Conservation (phyloP, 495 filamentous ascomycete genomes). For the Hypoxylon crocopeplum region DNA sequence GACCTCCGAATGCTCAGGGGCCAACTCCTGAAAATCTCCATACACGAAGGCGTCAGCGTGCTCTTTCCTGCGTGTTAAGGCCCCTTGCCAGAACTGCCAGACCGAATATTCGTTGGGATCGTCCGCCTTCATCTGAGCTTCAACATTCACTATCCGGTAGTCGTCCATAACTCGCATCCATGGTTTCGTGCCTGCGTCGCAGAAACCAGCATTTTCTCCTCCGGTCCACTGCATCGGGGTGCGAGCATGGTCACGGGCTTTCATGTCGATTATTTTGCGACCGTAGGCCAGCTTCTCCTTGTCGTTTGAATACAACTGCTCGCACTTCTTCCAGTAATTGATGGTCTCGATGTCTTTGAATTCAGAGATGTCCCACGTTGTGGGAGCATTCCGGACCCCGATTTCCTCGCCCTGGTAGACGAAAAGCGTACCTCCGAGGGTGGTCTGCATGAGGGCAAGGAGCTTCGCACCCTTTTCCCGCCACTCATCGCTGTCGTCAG, state of each 20-base stretch:
- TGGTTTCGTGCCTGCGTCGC: constrained; percentile 40
- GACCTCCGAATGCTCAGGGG: constrained; percentile 32
- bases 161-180: constrained; percentile 63
- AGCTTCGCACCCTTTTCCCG: constrained; percentile 61
- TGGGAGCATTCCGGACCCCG: constrained; percentile 67
- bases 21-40: constrained; percentile 58
- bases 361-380: constrained; percentile 64
- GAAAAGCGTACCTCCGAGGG: constrained; percentile 67
- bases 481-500: constrained; percentile 49
- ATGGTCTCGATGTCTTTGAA: constrained; percentile 70
- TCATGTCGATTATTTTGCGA: constrained; percentile 49
- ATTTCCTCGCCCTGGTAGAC: constrained; percentile 76
- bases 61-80: constrained; percentile 54
- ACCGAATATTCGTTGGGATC: constrained; percentile 44
- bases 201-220: constrained; percentile 60
- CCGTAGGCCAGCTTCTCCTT: constrained; percentile 46
- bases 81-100: constrained; percentile 54
- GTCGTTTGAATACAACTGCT: constrained; percentile 31
- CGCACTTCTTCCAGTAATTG: constrained; percentile 62
- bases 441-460: constrained; percentile 62
- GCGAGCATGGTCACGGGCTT: constrained; percentile 67
- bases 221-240: constrained; percentile 69
- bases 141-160: constrained; percentile 53
- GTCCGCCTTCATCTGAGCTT: constrained; percentile 39
- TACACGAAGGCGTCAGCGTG: constrained; percentile 66